Evolutionary conservation across 495 filamentous ascomycete species (phyloP).

Genomic region (Tuber brumale): DNA sequence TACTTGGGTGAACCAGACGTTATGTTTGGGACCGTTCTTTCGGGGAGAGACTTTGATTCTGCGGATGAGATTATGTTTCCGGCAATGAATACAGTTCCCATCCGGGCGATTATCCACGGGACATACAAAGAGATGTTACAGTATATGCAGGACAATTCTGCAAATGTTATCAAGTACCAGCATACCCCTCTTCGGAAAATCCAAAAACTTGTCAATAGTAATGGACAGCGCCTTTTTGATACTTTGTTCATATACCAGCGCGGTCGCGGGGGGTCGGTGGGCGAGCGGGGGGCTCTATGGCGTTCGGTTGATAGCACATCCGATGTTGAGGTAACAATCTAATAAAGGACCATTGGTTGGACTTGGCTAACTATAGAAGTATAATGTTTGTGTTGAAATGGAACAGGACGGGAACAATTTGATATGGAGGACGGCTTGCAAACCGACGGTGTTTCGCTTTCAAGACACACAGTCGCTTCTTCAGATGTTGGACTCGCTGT

Average conservation of each 20-base stretch:
- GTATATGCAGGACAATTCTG: constrained; percentile 59
- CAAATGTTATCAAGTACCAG: constrained; percentile 52
- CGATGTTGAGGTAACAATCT: constrained; percentile 51
- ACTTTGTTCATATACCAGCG: constrained; percentile 67
- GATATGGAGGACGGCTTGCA: constrained; percentile 64
- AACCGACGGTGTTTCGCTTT: constrained; percentile 49
- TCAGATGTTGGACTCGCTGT: constrained; percentile 50
- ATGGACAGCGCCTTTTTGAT: constrained; percentile 52
- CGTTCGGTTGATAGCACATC: constrained; percentile 55
- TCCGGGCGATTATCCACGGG: constrained; percentile 60
- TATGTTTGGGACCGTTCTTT: constrained; percentile 63
- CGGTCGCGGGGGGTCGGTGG: constrained; percentile 21
- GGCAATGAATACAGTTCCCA: constrained; percentile 68
- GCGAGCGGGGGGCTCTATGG: constrained; percentile 22
- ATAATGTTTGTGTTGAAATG: constrained; percentile 73
- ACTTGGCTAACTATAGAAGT: constrained; percentile 43
- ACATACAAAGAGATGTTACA: constrained; percentile 53
- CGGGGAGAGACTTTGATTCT: constrained; percentile 57
- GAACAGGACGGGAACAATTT: constrained; percentile 53
- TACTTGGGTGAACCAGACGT: constrained; percentile 55
- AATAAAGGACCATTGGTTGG: constrained; percentile 2
- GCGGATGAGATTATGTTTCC: constrained; percentile 61
- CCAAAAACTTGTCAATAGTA: constrained; percentile 46
- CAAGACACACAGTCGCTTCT: constrained; percentile 49
- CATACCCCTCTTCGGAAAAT: constrained; percentile 61